A percentile compares a stretch with the other conserved stretches of the same genome.
phyloP scores from a whole-genome alignment of 2,329 filamentous ascomycete genomes.

The Calonectria pseudoreteaudii region DNA sequence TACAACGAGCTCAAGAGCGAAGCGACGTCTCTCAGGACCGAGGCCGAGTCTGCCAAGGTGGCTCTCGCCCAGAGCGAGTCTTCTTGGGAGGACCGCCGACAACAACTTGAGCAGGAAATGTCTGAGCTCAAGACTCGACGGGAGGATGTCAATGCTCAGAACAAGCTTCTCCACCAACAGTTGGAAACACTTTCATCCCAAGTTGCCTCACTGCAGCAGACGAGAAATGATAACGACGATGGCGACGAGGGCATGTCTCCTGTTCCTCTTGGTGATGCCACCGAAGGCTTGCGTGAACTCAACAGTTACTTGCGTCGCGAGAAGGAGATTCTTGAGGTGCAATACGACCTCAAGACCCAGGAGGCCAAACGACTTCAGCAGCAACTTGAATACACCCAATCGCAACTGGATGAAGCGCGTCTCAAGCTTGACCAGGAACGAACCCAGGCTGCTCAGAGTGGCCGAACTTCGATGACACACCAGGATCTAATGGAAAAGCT shows the following conservation, averaged over 20 bases:
- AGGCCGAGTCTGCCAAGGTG: constrained; percentile 87
- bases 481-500: constrained; percentile 94
- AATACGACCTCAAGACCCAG: constrained; percentile 88
- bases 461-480: constrained; percentile 81
- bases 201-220: constrained; percentile 83
- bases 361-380: constrained; percentile 91
- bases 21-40: constrained; percentile 78
- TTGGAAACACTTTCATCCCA: constrained; percentile 86
- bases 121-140: constrained; percentile 81
- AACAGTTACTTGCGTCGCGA: constrained; percentile 92
- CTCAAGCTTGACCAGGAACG: constrained; percentile 93
- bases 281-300: constrained; percentile 87
- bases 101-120: constrained; percentile 86
- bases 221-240: constrained; percentile 66
- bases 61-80: constrained; percentile 83
- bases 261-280: constrained; percentile 66
- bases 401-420: constrained; percentile 88
- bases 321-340: constrained; percentile 98
- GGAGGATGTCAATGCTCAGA: constrained; percentile 89
- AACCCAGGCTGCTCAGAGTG: constrained; percentile 77
- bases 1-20: constrained; percentile 86
- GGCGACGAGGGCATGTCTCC: constrained; percentile 66
- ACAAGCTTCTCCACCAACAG: constrained; percentile 89
- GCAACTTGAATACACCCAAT: constrained; percentile 87
- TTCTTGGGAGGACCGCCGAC: constrained; percentile 87